Conservation (phyloP, 2,329 filamentous ascomycete genomes). For the Pseudopyricularia javanii region DNA sequence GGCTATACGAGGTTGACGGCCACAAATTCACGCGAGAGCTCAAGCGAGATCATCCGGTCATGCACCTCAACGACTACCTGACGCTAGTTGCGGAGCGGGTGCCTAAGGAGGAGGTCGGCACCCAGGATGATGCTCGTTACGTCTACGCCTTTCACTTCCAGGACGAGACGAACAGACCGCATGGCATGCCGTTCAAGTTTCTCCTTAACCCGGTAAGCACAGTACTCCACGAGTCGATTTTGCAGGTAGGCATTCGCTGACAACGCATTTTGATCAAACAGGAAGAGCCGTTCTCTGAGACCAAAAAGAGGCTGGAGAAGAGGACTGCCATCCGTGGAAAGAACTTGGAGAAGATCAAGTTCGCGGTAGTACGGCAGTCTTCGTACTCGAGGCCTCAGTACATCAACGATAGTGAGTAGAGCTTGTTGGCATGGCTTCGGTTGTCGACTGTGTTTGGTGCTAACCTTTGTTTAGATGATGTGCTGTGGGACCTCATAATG, state of each 20-base stretch:
- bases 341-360: constrained; percentile 97
- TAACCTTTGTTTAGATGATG: constrained; percentile 31
- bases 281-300: constrained; percentile 80
- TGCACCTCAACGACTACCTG: constrained; percentile 76
- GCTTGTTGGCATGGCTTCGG: not conserved
- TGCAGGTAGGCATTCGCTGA: not conserved
- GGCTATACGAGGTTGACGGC: constrained; percentile 72
- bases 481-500: constrained; percentile 38
- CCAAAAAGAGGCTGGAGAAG: constrained; percentile 87
- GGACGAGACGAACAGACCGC: constrained; percentile 69
- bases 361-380: constrained; percentile 65
- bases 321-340: constrained; percentile 94
- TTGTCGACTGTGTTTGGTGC: not conserved
- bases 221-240: not conserved
- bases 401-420: constrained; percentile 70
- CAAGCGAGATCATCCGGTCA: constrained; percentile 55
- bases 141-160: constrained; percentile 89
- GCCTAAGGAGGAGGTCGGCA: constrained; percentile 58
- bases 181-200: constrained; percentile 88
- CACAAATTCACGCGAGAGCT: constrained; percentile 79
- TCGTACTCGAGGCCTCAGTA: constrained; percentile 69
- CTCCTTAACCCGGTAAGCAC: constrained; percentile 61
- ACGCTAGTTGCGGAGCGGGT: constrained; percentile 70
- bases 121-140: constrained; percentile 38
- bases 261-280: constrained; percentile 17